A percentile compares a stretch with the other conserved stretches of the same genome.
phyloP scores from a whole-genome alignment of 305 asterid species.

The Fraxinus baroniana region DNA sequence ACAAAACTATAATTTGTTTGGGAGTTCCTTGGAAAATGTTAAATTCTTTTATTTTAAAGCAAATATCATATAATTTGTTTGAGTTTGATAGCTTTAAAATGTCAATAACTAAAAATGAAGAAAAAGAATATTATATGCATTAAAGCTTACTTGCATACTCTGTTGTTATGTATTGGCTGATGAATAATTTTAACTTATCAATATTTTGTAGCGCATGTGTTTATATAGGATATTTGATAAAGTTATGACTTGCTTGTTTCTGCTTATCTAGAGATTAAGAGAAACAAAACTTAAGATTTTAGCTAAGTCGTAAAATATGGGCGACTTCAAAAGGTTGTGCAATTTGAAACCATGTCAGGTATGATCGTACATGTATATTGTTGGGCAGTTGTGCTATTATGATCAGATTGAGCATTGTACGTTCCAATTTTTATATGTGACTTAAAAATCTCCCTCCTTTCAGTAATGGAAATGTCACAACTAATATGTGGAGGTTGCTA shows the following conservation, averaged over 20 bases:
- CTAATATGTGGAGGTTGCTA: conserved; percentile 91
- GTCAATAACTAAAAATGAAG: neutral
- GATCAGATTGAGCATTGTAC: neutral
- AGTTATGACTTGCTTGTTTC: neutral
- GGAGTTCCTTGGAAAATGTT: too few species aligned
- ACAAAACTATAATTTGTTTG: neutral
- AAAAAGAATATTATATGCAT: neutral
- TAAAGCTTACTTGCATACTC: neutral
- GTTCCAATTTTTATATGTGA: conserved; percentile 12
- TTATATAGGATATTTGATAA: neutral
- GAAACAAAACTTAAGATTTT: neutral
- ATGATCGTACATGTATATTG: conserved; percentile 5
- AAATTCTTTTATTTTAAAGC: too few species aligned
- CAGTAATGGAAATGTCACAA: conserved; percentile 87
- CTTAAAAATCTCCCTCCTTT: conserved; percentile 18
- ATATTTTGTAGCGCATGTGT: neutral
- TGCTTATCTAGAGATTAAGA: conserved; percentile 7
- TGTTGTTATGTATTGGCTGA: neutral
- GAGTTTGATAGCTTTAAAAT: too few species aligned
- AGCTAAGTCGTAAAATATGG: neutral
- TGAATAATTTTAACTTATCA: neutral
- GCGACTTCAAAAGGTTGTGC: neutral
- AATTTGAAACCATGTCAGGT: neutral
- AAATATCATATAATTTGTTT: neutral
- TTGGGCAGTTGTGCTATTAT: neutral